A percentile compares a stretch with the other conserved stretches of the same genome.
Conservation (phyloP, 208 protist species). For the Acanthamoeba healyi region DNA sequence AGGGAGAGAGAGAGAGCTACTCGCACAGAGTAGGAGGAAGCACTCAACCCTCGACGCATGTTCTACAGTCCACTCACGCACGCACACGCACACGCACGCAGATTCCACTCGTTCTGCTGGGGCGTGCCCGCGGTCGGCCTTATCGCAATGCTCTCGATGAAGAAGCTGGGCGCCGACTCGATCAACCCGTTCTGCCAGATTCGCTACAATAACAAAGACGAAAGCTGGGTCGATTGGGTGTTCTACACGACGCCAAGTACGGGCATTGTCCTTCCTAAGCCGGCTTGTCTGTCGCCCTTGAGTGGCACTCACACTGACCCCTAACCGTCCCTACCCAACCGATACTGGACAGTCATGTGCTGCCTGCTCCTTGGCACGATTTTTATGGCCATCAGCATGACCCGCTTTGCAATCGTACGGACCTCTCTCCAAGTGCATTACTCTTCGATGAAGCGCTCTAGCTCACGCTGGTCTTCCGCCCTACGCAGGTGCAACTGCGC, state of each 20-base stretch:
- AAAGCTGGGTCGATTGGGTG: constrained; percentile 46
- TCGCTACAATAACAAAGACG: background rate
- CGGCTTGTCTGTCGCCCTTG: background rate
- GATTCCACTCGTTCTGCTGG: constrained; percentile 46
- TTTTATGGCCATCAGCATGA: constrained; percentile 16
- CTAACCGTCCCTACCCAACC: too few species aligned
- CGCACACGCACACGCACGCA: background rate
- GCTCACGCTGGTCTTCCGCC: background rate
- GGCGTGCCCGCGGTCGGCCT: constrained; percentile 5
- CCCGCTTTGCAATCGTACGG: constrained; percentile 15
- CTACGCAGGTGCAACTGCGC: background rate
- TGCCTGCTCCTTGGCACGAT: constrained; percentile 7
- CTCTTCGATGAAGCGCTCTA: background rate
- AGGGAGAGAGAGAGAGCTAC: too few species aligned
- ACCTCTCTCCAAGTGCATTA: too few species aligned
- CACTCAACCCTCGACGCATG: too few species aligned
- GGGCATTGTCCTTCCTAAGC: background rate
- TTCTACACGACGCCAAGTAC: constrained; percentile 35
- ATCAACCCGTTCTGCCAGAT: constrained; percentile 14
- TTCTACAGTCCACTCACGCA: too few species aligned
- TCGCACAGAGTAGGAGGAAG: too few species aligned
- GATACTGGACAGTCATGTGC: constrained; percentile 40
- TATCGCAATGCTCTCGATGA: constrained; percentile 36
- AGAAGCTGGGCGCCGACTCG: background rate
- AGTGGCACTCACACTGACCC: too few species aligned